Conservation (phyloP, 305 asterid species). For the Ajuga reptans region DNA sequence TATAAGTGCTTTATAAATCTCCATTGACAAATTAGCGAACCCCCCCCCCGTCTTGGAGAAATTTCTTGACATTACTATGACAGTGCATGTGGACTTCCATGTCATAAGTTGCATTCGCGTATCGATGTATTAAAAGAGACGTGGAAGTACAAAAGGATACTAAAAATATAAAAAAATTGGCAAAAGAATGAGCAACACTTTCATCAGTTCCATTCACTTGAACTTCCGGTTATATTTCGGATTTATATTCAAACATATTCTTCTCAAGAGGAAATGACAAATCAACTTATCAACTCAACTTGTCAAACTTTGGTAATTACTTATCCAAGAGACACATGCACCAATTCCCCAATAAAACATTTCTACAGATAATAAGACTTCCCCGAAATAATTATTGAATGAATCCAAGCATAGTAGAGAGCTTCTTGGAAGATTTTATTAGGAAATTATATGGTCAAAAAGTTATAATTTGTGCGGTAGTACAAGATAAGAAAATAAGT, state of each 20-base stretch:
- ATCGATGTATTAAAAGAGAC: background rate
- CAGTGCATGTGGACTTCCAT: background rate
- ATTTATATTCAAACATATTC: too few species aligned
- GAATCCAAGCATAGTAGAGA: background rate
- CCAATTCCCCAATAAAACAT: background rate
- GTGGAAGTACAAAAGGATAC: too few species aligned
- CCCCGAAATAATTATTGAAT: background rate
- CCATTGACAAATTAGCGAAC: too few species aligned
- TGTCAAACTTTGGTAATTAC: conserved; percentile 12
- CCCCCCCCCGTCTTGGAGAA: too few species aligned
- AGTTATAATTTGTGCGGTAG: background rate
- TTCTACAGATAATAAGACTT: background rate
- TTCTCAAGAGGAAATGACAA: background rate
- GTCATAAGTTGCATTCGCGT: background rate
- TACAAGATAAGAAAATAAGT: conserved; percentile 10
- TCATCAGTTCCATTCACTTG: too few species aligned
- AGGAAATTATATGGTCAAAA: background rate
- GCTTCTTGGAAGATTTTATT: background rate
- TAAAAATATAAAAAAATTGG: too few species aligned
- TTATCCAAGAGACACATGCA: background rate
- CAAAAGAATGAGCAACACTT: too few species aligned
- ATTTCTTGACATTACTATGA: too few species aligned
- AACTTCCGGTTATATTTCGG: too few species aligned
- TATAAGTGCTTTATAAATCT: background rate
- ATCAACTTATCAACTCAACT: background rate